phyloP scores from a whole-genome alignment of 495 filamentous ascomycete species.

The Antarctomyces pellizariae region DNA sequence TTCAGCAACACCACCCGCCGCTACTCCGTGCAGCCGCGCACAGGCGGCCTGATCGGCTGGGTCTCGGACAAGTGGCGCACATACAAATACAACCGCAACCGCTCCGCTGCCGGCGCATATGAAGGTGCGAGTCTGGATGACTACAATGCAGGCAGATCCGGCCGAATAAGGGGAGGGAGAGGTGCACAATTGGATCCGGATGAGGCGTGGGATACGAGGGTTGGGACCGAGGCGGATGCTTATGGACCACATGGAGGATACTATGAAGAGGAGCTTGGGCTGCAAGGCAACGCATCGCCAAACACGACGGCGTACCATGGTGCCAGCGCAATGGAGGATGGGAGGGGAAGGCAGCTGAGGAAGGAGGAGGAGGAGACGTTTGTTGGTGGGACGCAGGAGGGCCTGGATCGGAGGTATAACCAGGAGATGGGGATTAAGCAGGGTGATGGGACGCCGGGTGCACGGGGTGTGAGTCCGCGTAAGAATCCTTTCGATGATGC shows the following conservation, averaged over 20 bases:
- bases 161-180: slow-evolving; percentile 15
- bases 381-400: slow-evolving; percentile 15
- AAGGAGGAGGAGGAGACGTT: slow-evolving; percentile 14
- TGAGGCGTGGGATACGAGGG: slow-evolving; percentile 47
- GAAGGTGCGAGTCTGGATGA: slow-evolving; percentile 23
- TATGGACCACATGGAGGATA: slow-evolving; percentile 29
- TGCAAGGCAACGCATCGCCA: slow-evolving; percentile 8
- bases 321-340: slow-evolving; percentile 8
- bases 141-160: slow-evolving; percentile 12
- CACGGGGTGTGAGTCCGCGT: too few relatives aligned
- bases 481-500: slow-evolving; percentile 31
- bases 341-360: slow-evolving; percentile 14
- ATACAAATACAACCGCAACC: slow-evolving; percentile 26
- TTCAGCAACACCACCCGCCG: slow-evolving; percentile 16
- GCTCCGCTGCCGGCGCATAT: slow-evolving; percentile 36
- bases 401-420: slow-evolving; percentile 21
- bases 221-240: slow-evolving; percentile 33
- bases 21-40: slow-evolving; percentile 25
- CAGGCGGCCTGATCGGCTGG: slow-evolving; percentile 36
- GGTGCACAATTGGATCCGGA: slow-evolving; percentile 38
- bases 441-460: not conserved
- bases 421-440: slow-evolving; percentile 18
- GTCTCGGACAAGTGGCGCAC: slow-evolving; percentile 23
- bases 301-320: slow-evolving; percentile 5
- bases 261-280: slow-evolving; percentile 37